phyloP scores from a whole-genome alignment of 495 filamentous ascomycete species.

The Podospora comata region DNA sequence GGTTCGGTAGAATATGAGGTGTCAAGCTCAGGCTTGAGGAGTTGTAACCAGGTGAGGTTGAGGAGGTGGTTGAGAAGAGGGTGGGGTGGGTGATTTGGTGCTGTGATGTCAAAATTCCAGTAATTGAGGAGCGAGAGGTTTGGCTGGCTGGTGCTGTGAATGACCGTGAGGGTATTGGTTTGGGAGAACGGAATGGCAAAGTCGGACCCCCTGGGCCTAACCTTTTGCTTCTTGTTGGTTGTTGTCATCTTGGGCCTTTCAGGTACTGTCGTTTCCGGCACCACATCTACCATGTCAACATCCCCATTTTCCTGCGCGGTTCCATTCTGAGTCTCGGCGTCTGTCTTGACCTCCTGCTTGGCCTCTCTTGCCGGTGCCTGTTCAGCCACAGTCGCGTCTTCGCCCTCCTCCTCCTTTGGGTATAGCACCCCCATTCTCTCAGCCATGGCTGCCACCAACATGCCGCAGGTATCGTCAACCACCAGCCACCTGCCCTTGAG shows the following conservation, averaged over 20 bases:
- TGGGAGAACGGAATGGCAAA: conserved; percentile 47
- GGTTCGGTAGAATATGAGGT: conserved; percentile 62
- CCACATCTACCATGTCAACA: conserved; percentile 22
- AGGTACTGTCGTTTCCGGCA: conserved; percentile 1
- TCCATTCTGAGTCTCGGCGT: conserved; percentile 4
- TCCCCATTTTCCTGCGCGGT: conserved; percentile 14
- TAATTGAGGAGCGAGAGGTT: conserved; percentile 83
- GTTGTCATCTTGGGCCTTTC: conserved; percentile 21
- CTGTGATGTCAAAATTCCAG: conserved; percentile 73
- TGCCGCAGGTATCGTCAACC: conserved; percentile 84
- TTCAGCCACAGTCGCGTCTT: conserved; percentile 14
- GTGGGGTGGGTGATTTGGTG: conserved; percentile 62
- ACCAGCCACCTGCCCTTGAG: conserved; percentile 73
- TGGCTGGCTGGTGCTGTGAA: conserved; percentile 86
- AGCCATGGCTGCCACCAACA: conserved; percentile 82
- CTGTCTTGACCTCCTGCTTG: conserved; percentile 10
- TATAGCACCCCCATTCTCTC: conserved; percentile 88
- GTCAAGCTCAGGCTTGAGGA: conserved; percentile 71
- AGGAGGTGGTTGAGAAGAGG: conserved; percentile 80
- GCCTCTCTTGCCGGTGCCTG: conserved; percentile 2
- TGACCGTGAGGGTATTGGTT: conserved; percentile 79
- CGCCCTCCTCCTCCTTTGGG: conserved; percentile 39
- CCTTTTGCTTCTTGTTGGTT: conserved; percentile 16
- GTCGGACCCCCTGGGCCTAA: conserved; percentile 34
- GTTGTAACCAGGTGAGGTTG: conserved; percentile 83